A percentile compares a stretch with the other conserved stretches of the same genome.
These are phyloP conservation scores for Centella asiatica DNA, from an alignment of 129 eudicot species.

Conservation along the genomic window DNA sequence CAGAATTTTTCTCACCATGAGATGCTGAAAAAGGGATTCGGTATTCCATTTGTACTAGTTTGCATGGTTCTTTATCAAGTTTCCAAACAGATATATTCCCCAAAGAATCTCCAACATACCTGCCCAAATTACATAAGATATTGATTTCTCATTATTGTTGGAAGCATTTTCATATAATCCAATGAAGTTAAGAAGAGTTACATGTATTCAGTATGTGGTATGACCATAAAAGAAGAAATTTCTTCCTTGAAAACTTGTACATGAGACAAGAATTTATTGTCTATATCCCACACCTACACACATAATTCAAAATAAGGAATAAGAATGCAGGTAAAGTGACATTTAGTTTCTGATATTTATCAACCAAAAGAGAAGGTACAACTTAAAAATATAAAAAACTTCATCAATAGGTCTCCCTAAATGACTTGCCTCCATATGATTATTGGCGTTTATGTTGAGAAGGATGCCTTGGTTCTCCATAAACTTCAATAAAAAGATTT, in stretches of 20 bases:
- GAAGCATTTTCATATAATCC: conserved; percentile 11
- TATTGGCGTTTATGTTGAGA: conserved; percentile 46
- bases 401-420: conserved; percentile 11
- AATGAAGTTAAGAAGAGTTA: conserved; percentile 29
- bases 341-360: background rate
- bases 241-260: conserved; percentile 48
- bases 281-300: conserved; percentile 83
- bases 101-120: conserved; percentile 79
- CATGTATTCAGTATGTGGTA: conserved; percentile 70
- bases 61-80: conserved; percentile 45
- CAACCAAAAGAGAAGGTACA: background rate
- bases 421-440: conserved; percentile 74
- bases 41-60: conserved; percentile 60
- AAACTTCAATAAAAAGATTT: conserved; percentile 42
- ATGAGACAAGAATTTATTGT: conserved; percentile 36
- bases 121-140: conserved; percentile 19
- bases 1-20: conserved; percentile 47
- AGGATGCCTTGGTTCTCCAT: conserved; percentile 64
- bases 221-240: conserved; percentile 60
- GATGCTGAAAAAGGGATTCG: conserved; percentile 66
- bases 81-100: conserved; percentile 71
- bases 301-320: background rate
- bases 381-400: background rate
- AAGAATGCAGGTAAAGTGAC: background rate
- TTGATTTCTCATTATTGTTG: conserved; percentile 2